Base-by-base conservation (phyloP, 2,329 filamentous ascomycete genomes). In the Fonsecaea monophora region DNA sequence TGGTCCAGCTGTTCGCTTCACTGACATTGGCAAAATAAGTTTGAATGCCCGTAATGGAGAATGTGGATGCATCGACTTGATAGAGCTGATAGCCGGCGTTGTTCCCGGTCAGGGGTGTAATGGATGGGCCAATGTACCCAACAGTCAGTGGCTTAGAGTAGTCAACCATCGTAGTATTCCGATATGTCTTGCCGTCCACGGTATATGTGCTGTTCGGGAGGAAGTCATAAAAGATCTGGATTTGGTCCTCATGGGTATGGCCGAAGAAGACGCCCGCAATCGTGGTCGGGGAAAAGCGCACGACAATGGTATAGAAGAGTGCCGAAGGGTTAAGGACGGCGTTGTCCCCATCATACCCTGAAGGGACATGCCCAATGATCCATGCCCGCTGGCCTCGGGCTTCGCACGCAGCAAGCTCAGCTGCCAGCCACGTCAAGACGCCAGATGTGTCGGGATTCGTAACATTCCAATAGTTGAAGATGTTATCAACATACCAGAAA, bases 381-480 rank as follows among this genome's bases (percentile, higher is more conserved):
- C 55, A 58, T 13, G 55, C 55, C 6, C 55, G 32, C 30, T 58
- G 55, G 15, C n/a, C 37, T 58, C 55, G 34, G 6, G 55, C 55
- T 42, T 37, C 32, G 21, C 55, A 38, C 9, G 37, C 35, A 15
- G 55, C 55, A 30, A 38, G 55, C 37, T 37, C 32, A 21, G 32
- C 15, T 40, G 37, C 34, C 34, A 58, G 35, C 55, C 55, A 58
- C 2, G 34, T 15, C 15, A 58, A 40, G 21, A 58, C 21, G 18
- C 55, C 55, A 3, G 55, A 42, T 10, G 55, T 58, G 35, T 58
- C 55, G 12, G 55, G 55, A 42, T 40, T 40, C 7, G 55, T 58
- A 8, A 58, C 55, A 15, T 58, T 58, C 55, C 55, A 58, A 34
- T 58, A 58, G 37, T 37, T 58, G 55, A 58, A 37, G 55, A 58